phyloP scores from a whole-genome alignment of 768 basidiomycete genomes.

The Suillus bovinus region DNA sequence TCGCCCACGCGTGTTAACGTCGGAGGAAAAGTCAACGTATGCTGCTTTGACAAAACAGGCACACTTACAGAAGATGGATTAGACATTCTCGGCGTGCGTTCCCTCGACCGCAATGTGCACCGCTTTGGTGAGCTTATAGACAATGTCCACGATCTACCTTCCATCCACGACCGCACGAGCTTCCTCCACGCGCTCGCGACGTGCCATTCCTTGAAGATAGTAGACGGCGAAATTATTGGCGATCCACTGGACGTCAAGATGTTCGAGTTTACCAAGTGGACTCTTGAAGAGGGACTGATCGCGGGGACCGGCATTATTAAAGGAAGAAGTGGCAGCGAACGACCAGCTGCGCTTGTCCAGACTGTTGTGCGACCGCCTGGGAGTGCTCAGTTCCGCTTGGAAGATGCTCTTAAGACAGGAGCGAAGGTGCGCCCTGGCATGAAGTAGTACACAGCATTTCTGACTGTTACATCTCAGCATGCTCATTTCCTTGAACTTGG shows the following conservation, averaged over 20 bases:
- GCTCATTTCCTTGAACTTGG: conserved; percentile 97
- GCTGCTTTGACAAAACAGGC: conserved; percentile 99
- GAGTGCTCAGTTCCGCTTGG: conserved; percentile 84
- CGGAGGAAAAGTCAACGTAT: conserved; percentile 93
- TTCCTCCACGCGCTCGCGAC: conserved; percentile 93
- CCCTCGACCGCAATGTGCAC: conserved; percentile 70
- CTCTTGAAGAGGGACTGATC: conserved; percentile 85
- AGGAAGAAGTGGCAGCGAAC: conserved; percentile 56
- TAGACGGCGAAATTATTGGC: conserved; percentile 86
- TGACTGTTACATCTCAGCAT: conserved; percentile 51
- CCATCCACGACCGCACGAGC: conserved; percentile 69
- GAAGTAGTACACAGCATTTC: neutral
- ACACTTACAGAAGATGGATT: conserved; percentile 98
- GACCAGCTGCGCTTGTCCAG: conserved; percentile 89
- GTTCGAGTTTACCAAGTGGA: conserved; percentile 98
- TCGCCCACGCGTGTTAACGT: conserved; percentile 95
- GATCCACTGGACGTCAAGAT: conserved; percentile 97
- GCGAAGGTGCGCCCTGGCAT: conserved; percentile 56
- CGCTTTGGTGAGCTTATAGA: conserved; percentile 90
- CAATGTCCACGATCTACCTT: conserved; percentile 83
- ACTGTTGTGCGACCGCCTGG: conserved; percentile 96
- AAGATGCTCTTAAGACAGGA: conserved; percentile 88
- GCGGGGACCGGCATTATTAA: conserved; percentile 73
- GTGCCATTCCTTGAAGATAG: conserved; percentile 92
- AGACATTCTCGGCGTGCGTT: conserved; percentile 93